Evolutionary conservation across 768 basidiomycete species (phyloP).

Genomic region (Fomitopsis serialis): DNA sequence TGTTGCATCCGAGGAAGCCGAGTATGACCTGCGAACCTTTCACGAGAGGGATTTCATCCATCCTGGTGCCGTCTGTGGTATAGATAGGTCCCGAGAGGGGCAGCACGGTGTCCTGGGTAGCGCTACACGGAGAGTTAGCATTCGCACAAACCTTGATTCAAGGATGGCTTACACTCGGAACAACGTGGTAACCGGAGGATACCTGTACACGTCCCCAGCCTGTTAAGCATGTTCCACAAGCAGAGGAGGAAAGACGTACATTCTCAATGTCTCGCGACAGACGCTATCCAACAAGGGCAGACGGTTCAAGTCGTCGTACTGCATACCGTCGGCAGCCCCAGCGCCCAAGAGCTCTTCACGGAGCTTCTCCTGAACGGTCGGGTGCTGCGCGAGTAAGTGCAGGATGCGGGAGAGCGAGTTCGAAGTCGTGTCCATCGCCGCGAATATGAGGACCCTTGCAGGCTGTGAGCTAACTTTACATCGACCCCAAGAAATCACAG

Average conservation of each 20-base stretch:
- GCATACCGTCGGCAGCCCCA: slow-evolving; percentile 11
- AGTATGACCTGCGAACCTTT: slow-evolving; percentile 35
- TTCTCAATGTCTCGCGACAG: slow-evolving; percentile 19
- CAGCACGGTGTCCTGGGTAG: slow-evolving; percentile 40
- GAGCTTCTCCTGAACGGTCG: slow-evolving; percentile 21
- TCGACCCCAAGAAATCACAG: too few relatives aligned
- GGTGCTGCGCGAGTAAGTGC: slow-evolving; percentile 20
- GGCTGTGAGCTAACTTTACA: too few relatives aligned
- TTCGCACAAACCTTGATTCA: neutral
- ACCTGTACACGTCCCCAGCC: neutral
- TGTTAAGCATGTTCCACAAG: neutral
- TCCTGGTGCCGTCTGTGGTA: slow-evolving; percentile 11
- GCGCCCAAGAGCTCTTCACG: slow-evolving; percentile 20
- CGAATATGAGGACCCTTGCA: slow-evolving; percentile 20
- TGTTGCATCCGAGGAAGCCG: slow-evolving; percentile 36
- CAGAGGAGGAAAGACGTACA: slow-evolving; percentile 10
- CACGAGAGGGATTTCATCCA: slow-evolving; percentile 27
- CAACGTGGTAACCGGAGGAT: neutral
- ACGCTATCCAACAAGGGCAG: slow-evolving; percentile 27
- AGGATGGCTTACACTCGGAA: neutral
- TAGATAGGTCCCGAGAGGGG: slow-evolving; percentile 17
- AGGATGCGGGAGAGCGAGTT: slow-evolving; percentile 23
- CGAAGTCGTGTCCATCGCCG: slow-evolving; percentile 25
- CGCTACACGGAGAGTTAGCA: neutral
- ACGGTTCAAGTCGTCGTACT: slow-evolving; percentile 20